Base-by-base conservation (phyloP, 129 eudicot genomes). In the Flaveria bidentis region DNA sequence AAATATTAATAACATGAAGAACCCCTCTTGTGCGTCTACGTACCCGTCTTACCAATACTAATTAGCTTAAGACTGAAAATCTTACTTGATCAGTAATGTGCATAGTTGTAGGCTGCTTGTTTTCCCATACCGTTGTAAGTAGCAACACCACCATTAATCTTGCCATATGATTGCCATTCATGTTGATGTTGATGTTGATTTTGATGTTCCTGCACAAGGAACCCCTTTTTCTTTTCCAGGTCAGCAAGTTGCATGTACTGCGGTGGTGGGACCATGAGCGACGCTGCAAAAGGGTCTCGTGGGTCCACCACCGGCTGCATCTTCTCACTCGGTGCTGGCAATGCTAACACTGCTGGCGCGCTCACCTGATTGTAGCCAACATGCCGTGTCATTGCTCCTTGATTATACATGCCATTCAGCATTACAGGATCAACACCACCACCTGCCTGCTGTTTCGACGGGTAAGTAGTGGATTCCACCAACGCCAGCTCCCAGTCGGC, bases 251-350 rank as follows among this genome's bases (percentile, higher is more conserved):
- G 92, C 49, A 90, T 91, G 64, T 90, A 90, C 1, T 90, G 77
- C 22, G 96, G 96, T 1, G 96, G 92, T 57, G 92, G 88, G 69
- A 90, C 88, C 52, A 44, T 63, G 9, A 90, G 77, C 14, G 96
- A 90, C 0, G 96, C 96, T 17, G 89, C 96, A 78, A 90, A 90
- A 13, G 96, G 96, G 53, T 90, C 92, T 56, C 65, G 88, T 11
- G 84, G 75, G 46, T 88, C 90, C 57, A 87, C 45, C 68, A 62
- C 82, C 26, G 72, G 28, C 45, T 76, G 84, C 53, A 83, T 47
- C 1, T 84, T 82, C 10, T 86, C 90, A 47, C 85, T 86, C 0
- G 96, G 96, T 16, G 87, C 96, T 17, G 96, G 92, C 73, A 85
- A 80, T 55, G 88, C 86, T 26, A 90, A 77, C 50, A 82, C 90